These are phyloP conservation scores for Elsinoe arachidis DNA, from an alignment of 2,329 filamentous ascomycete species.

Conservation along the genomic window DNA sequence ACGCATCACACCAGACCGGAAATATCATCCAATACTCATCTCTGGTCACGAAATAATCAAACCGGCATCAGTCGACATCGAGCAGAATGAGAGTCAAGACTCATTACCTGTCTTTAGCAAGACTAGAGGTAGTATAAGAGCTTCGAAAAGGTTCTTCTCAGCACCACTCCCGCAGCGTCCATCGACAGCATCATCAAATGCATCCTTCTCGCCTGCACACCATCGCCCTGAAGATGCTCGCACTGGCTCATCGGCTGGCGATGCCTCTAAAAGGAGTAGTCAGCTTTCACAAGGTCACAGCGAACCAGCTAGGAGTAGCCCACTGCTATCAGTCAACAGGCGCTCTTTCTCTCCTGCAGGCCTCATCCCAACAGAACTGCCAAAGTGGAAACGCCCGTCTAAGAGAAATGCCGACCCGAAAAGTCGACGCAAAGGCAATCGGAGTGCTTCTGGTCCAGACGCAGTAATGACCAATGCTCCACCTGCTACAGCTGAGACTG, in stretches of 20 bases:
- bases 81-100: slow-evolving; percentile 20
- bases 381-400: slow-evolving; percentile 31
- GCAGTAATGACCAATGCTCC: slow-evolving; percentile 31
- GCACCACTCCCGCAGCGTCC: slow-evolving; percentile 10
- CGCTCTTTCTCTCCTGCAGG: slow-evolving; percentile 46
- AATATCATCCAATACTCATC: slow-evolving; percentile 27
- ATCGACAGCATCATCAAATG: slow-evolving; percentile 7
- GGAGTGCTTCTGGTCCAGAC: slow-evolving; percentile 25
- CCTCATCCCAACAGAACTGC: slow-evolving; percentile 31
- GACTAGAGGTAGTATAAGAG: slow-evolving; percentile 5
- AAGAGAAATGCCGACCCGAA: slow-evolving; percentile 28
- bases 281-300: neutral
- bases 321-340: slow-evolving; percentile 25
- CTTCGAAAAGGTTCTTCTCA: slow-evolving; percentile 5
- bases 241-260: neutral
- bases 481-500: slow-evolving; percentile 27
- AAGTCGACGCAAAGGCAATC: slow-evolving; percentile 22
- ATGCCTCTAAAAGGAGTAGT: slow-evolving; percentile 2
- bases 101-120: neutral
- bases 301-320: slow-evolving; percentile 6
- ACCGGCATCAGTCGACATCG: slow-evolving; percentile 21
- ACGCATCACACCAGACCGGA: slow-evolving; percentile 28
- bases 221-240: neutral
- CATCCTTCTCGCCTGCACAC: slow-evolving; percentile 4
- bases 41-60: slow-evolving; percentile 22